phyloP scores from a whole-genome alignment of 2,329 filamentous ascomycete genomes.

The Aspergillus piperis region DNA sequence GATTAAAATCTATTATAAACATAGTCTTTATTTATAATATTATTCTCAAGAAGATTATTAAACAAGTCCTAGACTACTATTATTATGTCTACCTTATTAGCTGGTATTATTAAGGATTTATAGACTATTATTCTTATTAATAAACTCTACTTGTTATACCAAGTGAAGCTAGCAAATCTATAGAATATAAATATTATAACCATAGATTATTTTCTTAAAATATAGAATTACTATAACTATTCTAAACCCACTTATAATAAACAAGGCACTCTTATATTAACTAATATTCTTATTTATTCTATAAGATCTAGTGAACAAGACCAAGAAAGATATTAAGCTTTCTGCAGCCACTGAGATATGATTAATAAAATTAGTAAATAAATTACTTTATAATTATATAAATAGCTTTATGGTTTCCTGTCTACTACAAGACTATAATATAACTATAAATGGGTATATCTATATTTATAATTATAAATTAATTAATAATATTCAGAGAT shows the following conservation, averaged over 20 bases:
- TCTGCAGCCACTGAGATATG: slow-evolving; percentile 7
- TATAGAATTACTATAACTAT: background rate
- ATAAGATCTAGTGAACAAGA: slow-evolving; percentile 28
- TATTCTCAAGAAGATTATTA: slow-evolving; percentile 27
- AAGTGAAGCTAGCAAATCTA: slow-evolving; percentile 33
- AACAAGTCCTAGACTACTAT: slow-evolving; percentile 19
- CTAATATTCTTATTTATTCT: background rate
- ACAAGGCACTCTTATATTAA: background rate
- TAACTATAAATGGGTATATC: slow-evolving; percentile 29
- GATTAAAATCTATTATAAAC: slow-evolving; percentile 14
- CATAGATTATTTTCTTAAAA: slow-evolving; percentile 33
- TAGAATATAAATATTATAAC: slow-evolving; percentile 33
- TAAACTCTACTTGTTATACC: slow-evolving; percentile 34
- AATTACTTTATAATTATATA: slow-evolving; percentile 27
- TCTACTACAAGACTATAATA: slow-evolving; percentile 26
- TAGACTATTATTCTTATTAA: slow-evolving; percentile 5
- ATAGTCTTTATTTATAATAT: slow-evolving; percentile 27
- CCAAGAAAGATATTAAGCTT: slow-evolving; percentile 23
- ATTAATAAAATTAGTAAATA: too few species aligned
- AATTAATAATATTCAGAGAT: slow-evolving; percentile 31
- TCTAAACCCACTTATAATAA: background rate
- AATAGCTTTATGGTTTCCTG: slow-evolving; percentile 35
- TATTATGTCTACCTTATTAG: slow-evolving; percentile 5
- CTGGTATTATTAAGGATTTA: background rate
- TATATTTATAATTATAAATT: slow-evolving; percentile 27